Conservation (phyloP, 768 basidiomycete genomes). For the Lactarius hengduanensis region DNA sequence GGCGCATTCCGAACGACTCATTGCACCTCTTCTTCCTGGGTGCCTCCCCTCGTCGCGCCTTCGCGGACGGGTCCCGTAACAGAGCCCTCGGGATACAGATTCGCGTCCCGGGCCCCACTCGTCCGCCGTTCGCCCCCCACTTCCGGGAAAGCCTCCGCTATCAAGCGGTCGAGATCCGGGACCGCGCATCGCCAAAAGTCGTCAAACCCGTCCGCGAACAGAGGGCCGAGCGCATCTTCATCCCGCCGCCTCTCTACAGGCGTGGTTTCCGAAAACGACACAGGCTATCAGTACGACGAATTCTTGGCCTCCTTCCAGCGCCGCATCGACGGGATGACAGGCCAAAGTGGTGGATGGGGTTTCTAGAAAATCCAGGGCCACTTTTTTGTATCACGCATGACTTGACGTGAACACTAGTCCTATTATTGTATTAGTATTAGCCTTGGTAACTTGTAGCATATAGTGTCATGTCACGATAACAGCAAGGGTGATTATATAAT, state of each 20-base stretch:
- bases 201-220: not conserved
- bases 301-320: constrained; percentile 23
- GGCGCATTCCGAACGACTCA: constrained; percentile 14
- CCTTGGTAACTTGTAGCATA: not conserved
- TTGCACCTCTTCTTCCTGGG: constrained; percentile 15
- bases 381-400: not conserved
- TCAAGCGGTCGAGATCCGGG: constrained; percentile 4
- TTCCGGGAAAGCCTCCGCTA: constrained; percentile 2
- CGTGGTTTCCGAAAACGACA: not conserved
- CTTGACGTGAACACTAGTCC: not conserved
- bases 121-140: constrained; percentile 12
- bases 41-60: constrained; percentile 16
- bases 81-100: constrained; percentile 17
- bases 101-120: constrained; percentile 21
- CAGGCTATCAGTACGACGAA: constrained; percentile 16
- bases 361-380: constrained; percentile 4
- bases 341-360: constrained; percentile 24
- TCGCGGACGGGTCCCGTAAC: not conserved
- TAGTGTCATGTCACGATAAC: not conserved
- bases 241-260: not conserved
- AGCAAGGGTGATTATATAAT: not conserved
- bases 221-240: not conserved
- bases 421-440: not conserved
- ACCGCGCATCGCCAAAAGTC: not conserved
- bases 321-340: constrained; percentile 24